A percentile compares a stretch with the other conserved stretches of the same genome.
Evolutionary conservation across 768 basidiomycete genomes (phyloP).

Genomic region (Pholiota molesta): DNA sequence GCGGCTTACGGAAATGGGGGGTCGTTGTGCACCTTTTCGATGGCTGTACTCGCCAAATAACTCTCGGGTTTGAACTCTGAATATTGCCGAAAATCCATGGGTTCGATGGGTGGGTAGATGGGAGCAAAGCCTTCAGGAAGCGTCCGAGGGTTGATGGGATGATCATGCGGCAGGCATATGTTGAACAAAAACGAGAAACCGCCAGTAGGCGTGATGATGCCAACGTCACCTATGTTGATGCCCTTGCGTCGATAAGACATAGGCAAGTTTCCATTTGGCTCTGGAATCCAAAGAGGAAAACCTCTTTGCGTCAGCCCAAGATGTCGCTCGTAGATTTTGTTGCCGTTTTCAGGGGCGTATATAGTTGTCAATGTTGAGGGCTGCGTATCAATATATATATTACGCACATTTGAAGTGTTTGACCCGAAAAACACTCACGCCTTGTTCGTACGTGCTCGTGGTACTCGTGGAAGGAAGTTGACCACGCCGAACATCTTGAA

Average conservation of each 20-base stretch:
- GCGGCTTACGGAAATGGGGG: background rate
- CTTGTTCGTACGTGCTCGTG: no score
- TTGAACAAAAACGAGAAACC: constrained; percentile 23
- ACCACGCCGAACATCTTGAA: no score
- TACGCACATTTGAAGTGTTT: no score
- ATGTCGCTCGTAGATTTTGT: constrained; percentile 17
- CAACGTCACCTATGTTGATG: constrained; percentile 20
- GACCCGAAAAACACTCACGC: no score
- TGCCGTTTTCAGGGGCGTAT: background rate
- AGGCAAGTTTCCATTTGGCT: constrained; percentile 15
- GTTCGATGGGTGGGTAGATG: constrained; percentile 4
- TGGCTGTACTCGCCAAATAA: constrained; percentile 13
- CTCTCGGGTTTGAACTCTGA: constrained; percentile 13
- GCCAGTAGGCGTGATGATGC: constrained; percentile 15
- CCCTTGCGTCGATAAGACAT: constrained; percentile 13
- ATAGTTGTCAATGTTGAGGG: no score
- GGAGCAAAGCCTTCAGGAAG: constrained; percentile 14
- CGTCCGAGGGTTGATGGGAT: constrained; percentile 16
- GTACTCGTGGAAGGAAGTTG: no score
- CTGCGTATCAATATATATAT: background rate
- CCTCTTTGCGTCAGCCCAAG: constrained; percentile 16
- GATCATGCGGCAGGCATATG: constrained; percentile 11
- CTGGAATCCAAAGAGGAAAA: constrained; percentile 19
- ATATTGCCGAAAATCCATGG: constrained; percentile 6
- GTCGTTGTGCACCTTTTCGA: background rate